Evolutionary conservation across 176 grass and related monocot species (phyloP), one percentile per base, ranked within the genome.

Genomic region (Carex scoparia): DNA sequence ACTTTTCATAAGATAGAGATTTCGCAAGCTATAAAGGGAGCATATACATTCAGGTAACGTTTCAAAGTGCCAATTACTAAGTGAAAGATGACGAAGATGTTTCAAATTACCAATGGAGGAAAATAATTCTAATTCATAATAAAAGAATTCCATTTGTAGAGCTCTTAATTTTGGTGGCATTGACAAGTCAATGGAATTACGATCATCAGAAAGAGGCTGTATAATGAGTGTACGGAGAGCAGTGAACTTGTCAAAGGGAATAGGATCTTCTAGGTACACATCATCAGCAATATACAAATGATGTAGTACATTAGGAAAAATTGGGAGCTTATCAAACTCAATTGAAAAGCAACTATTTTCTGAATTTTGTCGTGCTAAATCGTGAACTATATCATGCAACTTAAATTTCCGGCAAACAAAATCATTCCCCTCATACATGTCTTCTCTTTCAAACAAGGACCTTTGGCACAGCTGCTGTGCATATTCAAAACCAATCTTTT

Each of bases 21-120:
- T 84, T 28, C 84, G 84, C 32, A 90, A 85, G 61, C 40, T 84
- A 64, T 90, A 83, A 79, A 90, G 88, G 19, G 62, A 11, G 33
- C 46, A 80, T 57, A 86, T 18, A 30, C 77, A 86, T 28, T 74
- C 40, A 85, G 71, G 67, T 51, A 72, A 9, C 12, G n/a, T 49
- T 66, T 19, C 14, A n/a, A 10, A 81, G 27, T 33, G 2, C 2
- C 33, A 33, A 30, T 78, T 1, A 37, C 30, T 27, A 14, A 82
- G n/a, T 7, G 0, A 42, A 2, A 83, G 49, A 32, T 71, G 87
- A 23, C 78, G 88, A 49, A 86, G 49, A 65, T 79, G 79, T 75
- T 73, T 86, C 6, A 72, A 44, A 32, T 85, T n/a, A 1, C 1
- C 44, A 51, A 81, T 71, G 3, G 62, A 73, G 66, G 16, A 35